Percentiles rank a stretch among this genome's conserved stretches.
Conservation (phyloP, 2,329 filamentous ascomycete genomes). For the Intubia oerlemansii region DNA sequence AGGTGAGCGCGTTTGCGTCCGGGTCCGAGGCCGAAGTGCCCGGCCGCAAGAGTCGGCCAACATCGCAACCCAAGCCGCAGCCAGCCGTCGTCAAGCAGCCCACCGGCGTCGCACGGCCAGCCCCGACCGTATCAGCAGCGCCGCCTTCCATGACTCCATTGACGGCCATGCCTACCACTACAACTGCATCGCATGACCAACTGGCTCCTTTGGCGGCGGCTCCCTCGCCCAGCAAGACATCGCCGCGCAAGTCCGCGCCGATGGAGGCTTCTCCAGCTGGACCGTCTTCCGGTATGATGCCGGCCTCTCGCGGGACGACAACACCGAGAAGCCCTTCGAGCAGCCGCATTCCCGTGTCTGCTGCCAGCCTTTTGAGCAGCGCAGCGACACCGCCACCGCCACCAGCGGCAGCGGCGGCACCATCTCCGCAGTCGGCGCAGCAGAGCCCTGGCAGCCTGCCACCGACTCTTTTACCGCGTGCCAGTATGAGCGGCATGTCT, state of each 20-base stretch:
- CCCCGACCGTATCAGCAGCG: slow-evolving; percentile 8
- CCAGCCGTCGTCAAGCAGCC: neutral
- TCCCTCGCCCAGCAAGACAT: neutral
- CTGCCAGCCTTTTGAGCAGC: neutral
- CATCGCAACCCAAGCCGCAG: too few relatives aligned
- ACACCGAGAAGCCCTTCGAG: slow-evolving; percentile 2
- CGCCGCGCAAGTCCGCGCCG: neutral
- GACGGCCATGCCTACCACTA: too few relatives aligned
- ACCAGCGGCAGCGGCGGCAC: too few relatives aligned
- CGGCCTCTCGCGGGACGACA: neutral
- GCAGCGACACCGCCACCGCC: slow-evolving; percentile 1
- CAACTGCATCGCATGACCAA: neutral
- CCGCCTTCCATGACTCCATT: slow-evolving; percentile 4
- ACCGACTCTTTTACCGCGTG: neutral
- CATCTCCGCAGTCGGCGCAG: too few relatives aligned
- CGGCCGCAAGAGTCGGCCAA: too few relatives aligned
- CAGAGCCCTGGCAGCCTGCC: neutral
- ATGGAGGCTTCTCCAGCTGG: neutral
- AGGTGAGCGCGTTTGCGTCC: slow-evolving; percentile 13
- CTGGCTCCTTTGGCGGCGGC: neutral
- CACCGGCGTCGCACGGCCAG: slow-evolving; percentile 7
- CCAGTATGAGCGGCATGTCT: neutral
- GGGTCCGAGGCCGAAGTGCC: slow-evolving; percentile 26
- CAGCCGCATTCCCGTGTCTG: slow-evolving; percentile 4
- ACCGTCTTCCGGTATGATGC: neutral